Percentiles rank a stretch among this genome's conserved stretches.
phyloP scores from a whole-genome alignment of 768 basidiomycete species.

The Cystobasidium ongulense region DNA sequence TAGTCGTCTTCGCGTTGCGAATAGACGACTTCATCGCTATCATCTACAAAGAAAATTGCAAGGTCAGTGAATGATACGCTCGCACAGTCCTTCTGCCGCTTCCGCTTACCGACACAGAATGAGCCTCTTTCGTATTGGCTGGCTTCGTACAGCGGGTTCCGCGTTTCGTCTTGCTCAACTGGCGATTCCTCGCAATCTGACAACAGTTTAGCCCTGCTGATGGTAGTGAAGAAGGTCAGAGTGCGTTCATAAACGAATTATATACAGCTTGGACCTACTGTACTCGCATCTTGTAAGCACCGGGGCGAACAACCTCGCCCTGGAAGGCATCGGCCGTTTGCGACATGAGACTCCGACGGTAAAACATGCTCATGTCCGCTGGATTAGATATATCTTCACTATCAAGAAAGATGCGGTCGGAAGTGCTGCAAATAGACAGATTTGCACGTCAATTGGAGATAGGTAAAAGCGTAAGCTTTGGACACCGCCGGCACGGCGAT shows the following conservation, averaged over 20 bases:
- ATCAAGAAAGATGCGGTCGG: constrained; percentile 16
- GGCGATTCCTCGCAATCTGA: background rate
- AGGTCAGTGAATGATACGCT: no score
- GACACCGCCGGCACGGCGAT: no score
- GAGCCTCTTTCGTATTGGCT: constrained; percentile 5
- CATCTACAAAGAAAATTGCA: background rate
- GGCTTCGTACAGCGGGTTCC: background rate
- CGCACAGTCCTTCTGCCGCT: no score
- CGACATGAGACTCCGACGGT: constrained; percentile 25
- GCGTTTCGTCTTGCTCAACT: background rate
- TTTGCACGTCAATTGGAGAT: background rate
- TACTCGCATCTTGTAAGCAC: constrained; percentile 19
- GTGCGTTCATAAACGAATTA: no score
- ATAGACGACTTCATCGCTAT: constrained; percentile 14
- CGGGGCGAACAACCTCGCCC: background rate
- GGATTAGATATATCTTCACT: constrained; percentile 16
- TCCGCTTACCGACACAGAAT: constrained; percentile 16
- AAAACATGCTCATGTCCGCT: constrained; percentile 15
- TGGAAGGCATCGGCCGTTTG: constrained; percentile 17
- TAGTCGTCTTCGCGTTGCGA: constrained; percentile 1
- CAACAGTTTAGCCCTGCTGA: background rate
- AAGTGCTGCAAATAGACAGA: background rate
- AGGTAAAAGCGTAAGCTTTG: background rate
- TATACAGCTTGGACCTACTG: constrained; percentile 1
- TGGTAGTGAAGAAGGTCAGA: no score